Evolutionary conservation across 1,284 basidiomycete species (phyloP), one percentile per base, ranked within the genome.

Genomic region (Ceratobasidium theobromae): DNA sequence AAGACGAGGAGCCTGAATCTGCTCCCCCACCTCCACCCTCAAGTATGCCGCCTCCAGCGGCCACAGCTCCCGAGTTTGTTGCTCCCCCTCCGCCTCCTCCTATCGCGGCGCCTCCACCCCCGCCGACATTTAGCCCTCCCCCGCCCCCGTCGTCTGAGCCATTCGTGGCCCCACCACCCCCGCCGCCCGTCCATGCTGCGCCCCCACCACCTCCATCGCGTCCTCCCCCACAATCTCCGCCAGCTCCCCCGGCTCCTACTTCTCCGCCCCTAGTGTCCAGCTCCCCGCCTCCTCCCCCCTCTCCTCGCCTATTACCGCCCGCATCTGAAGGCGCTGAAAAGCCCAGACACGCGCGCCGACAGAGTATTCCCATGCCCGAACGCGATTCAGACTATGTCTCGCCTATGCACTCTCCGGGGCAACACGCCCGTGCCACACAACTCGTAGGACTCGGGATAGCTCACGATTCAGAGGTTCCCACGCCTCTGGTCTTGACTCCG

Each of bases 21-120:
- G 38, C 58, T 2, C 27, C 46, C 25, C 33, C 46, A 14, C 58
- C 45, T 8, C 45, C 54, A 6, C 33, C 33, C 23, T 45, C 49
- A 5, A 51, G 40, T n/a, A 33, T 68, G 28, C 65, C 68, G 16
- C 40, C 65, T 38, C 53, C 49, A 51, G 60, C 67, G 3, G 32
- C 27, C 14, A 16, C 43, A n/a, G 25, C 18, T 3, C 45, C 8
- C 25, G 48, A 53, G 51, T 53, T 53, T 52, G 48, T 64, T 6
- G 46, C 51, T 21, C 40, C 35, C 9, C 48, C 41, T 18, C 43
- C 48, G 21, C 58, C 66, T 28, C 54, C 66, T 5, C 9, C 25
- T 38, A 18, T 51, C 2, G 28, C 55, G 14, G 27, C 66, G 8
- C 28, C 41, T 9, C 64, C 67, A 14, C 16, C 68, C 23, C 35